Conservation (phyloP, 495 filamentous ascomycete species). For the Parathielavia hyrcaniae region DNA sequence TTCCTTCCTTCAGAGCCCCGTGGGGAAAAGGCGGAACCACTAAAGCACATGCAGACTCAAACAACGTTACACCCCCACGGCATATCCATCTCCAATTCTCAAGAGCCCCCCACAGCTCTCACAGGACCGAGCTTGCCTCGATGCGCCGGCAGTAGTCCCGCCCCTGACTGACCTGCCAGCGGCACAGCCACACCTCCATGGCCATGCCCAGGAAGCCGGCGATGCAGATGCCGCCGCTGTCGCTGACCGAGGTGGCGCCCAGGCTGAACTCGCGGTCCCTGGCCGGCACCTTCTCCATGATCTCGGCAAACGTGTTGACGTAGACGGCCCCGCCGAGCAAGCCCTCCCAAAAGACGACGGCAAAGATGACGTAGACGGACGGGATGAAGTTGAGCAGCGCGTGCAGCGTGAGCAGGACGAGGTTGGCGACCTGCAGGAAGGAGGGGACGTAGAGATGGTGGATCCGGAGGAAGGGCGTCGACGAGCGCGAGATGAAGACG, state of each 20-base stretch:
- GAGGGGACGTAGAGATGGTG: constrained; percentile 75
- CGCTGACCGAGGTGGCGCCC: constrained; percentile 83
- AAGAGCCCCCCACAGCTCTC: no score
- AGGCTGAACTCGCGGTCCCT: constrained; percentile 86
- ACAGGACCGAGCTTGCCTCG: constrained; percentile 25
- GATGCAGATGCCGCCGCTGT: constrained; percentile 83
- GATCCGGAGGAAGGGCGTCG: constrained; percentile 76
- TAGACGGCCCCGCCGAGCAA: constrained; percentile 86
- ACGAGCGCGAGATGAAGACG: constrained; percentile 90
- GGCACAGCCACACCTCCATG: constrained; percentile 77
- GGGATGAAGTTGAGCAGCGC: constrained; percentile 74
- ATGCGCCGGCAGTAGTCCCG: constrained; percentile 64
- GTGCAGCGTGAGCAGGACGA: constrained; percentile 66
- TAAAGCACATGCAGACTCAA: no score
- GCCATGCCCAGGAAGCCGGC: constrained; percentile 79
- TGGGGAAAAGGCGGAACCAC: no score
- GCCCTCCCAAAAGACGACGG: constrained; percentile 91
- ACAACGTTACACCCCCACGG: no score
- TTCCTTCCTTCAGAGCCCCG: no score
- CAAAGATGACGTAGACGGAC: constrained; percentile 72
- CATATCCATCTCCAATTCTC: no score
- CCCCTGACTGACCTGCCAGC: constrained; percentile 71
- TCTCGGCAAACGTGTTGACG: constrained; percentile 91
- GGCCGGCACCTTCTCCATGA: constrained; percentile 67
- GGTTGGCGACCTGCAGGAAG: constrained; percentile 74